Percentiles rank a stretch among this genome's conserved stretches.
Evolutionary conservation across 495 filamentous ascomycete genomes (phyloP).

Genomic region (Pseudoneurospora amorphoporcata): DNA sequence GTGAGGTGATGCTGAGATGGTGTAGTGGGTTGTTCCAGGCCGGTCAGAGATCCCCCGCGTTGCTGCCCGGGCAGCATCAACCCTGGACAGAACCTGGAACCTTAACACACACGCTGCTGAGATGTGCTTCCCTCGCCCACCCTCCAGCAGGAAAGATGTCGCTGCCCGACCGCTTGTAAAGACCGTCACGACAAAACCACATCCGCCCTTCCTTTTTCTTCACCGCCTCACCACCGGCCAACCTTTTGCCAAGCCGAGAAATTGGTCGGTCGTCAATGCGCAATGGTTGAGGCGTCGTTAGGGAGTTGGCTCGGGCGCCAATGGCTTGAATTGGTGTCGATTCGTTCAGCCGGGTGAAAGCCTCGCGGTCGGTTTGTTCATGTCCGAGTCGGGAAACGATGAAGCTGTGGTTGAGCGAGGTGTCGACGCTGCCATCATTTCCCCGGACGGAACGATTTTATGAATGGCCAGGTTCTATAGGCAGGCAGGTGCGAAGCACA

Average conservation of each 20-base stretch:
- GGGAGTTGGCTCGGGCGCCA: constrained; percentile 14
- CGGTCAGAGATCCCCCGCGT: constrained; percentile 1
- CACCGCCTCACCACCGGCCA: constrained; percentile 11
- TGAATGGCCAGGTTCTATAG: not conserved
- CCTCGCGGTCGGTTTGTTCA: not conserved
- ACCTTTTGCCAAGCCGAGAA: constrained; percentile 4
- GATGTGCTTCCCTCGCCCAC: not conserved
- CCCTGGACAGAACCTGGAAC: not conserved
- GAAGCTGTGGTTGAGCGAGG: not conserved
- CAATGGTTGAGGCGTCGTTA: not conserved
- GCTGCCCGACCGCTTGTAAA: constrained; percentile 12
- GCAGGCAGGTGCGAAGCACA: not conserved
- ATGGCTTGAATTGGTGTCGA: constrained; percentile 14
- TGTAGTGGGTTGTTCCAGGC: constrained; percentile 1
- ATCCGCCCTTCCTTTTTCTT: constrained; percentile 4
- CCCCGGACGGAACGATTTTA: not conserved
- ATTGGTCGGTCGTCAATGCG: constrained; percentile 4
- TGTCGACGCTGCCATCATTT: not conserved
- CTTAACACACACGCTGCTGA: not conserved
- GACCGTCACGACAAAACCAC: not conserved
- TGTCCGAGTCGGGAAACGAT: not conserved
- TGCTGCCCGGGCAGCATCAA: not conserved
- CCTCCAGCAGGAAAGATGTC: constrained; percentile 1
- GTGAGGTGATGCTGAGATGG: not conserved
- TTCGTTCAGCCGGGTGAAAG: constrained; percentile 7